Conservation (phyloP, 2,329 filamentous ascomycete genomes). For the Biscogniauxia marginata region DNA sequence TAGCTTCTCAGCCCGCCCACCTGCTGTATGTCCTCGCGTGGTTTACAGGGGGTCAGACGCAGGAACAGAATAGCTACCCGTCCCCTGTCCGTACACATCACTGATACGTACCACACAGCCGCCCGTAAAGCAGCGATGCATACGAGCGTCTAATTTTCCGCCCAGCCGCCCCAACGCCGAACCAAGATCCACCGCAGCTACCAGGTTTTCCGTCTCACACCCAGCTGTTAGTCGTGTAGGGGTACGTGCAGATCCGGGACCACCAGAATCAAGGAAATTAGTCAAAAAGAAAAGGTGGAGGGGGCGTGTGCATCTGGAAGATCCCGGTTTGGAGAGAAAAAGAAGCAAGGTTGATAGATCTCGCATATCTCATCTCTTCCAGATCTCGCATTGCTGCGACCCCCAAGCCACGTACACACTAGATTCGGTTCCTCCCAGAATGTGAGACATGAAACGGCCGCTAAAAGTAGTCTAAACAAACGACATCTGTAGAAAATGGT, state of each 20-base stretch:
- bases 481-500: constrained; percentile 17
- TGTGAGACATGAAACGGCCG: constrained; percentile 18
- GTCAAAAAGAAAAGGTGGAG: constrained; percentile 17
- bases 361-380: constrained; percentile 14
- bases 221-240: constrained; percentile 22
- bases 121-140: constrained; percentile 40
- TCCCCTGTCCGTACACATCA: constrained; percentile 24
- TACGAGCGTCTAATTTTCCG: constrained; percentile 38
- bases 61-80: constrained; percentile 31
- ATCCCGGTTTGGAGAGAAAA: constrained; percentile 14
- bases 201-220: constrained; percentile 23
- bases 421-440: constrained; percentile 14
- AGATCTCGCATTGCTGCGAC: constrained; percentile 28
- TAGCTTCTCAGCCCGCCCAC: constrained; percentile 23
- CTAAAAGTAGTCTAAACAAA: constrained; percentile 30
- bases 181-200: constrained; percentile 19
- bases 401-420: constrained; percentile 8
- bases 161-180: constrained; percentile 30
- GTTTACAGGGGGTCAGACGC: constrained; percentile 29
- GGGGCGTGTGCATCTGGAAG: constrained; percentile 33
- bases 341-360: constrained; percentile 16
- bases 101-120: constrained; percentile 22
- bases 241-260: constrained; percentile 28
- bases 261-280: constrained; percentile 18
- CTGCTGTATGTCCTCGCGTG: constrained; percentile 27